Conservation (phyloP, 1,139 yeast genomes). For the Eremothecium gossypii region DNA sequence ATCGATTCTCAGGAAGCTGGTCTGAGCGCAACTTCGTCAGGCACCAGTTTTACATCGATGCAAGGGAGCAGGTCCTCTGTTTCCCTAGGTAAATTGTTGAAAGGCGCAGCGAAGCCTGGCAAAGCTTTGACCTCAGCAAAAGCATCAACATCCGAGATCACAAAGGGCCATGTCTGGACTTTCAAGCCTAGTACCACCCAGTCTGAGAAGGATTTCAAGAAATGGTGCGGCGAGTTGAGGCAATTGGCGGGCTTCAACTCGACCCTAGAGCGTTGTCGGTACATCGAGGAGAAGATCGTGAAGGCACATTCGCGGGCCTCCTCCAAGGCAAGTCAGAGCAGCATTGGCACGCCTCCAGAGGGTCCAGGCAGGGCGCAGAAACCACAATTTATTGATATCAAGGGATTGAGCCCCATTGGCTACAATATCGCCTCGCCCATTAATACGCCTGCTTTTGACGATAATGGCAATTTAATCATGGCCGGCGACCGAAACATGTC, state of each 20-base stretch:
- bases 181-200: constrained; percentile 29
- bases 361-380: constrained; percentile 1
- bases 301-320: constrained; percentile 14
- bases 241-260: constrained; percentile 33
- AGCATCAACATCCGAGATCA: constrained; percentile 5
- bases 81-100: constrained; percentile 1
- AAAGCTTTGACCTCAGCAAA: constrained; percentile 33
- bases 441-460: constrained; percentile 31
- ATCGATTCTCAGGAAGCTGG: constrained; percentile 1
- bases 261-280: constrained; percentile 30
- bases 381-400: constrained; percentile 25
- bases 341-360: neutral
- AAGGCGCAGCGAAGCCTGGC: neutral
- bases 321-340: constrained; percentile 1
- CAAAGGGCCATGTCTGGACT: constrained; percentile 18
- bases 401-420: constrained; percentile 6
- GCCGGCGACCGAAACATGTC: constrained; percentile 18
- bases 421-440: constrained; percentile 16
- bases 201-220: constrained; percentile 31
- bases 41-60: neutral
- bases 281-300: constrained; percentile 26
- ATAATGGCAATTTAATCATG: constrained; percentile 29
- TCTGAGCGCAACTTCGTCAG: neutral
- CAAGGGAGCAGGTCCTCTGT: neutral
- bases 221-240: constrained; percentile 40